A percentile compares a stretch with the other conserved stretches of the same genome.
These are phyloP conservation scores for Dalbergia cochinchinensis DNA, from an alignment of 306 rosid genomes.

Conservation along the genomic window DNA sequence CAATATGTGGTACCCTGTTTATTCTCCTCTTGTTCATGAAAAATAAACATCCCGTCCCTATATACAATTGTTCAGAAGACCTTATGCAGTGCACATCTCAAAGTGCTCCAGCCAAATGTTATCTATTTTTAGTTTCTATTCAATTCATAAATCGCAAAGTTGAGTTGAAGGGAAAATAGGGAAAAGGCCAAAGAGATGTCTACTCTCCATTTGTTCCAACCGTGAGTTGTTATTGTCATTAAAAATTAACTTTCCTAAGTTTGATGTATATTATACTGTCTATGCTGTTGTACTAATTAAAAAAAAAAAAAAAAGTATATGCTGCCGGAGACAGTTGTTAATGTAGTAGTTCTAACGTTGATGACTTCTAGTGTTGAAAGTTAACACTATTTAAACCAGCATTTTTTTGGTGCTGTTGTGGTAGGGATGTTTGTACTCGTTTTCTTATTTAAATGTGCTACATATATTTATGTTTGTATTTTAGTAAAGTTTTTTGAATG, in stretches of 20 bases:
- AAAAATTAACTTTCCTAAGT: constrained; percentile 10
- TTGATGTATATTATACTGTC: constrained; percentile 9
- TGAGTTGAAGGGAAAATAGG: constrained; percentile 31
- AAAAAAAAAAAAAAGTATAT: too few species aligned
- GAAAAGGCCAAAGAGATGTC: background rate
- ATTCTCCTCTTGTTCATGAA: constrained; percentile 91
- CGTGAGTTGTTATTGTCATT: constrained; percentile 16
- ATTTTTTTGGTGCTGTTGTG: too few species aligned
- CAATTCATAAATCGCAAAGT: constrained; percentile 34
- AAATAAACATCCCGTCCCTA: constrained; percentile 49
- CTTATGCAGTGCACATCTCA: constrained; percentile 11
- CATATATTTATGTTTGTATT: too few species aligned
- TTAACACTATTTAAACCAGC: too few species aligned
- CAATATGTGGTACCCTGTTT: constrained; percentile 89
- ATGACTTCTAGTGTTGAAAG: too few species aligned
- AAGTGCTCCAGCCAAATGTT: constrained; percentile 43
- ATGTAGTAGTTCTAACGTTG: too few species aligned
- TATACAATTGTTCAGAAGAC: constrained; percentile 5
- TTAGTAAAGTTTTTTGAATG: too few species aligned
- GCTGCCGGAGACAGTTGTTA: background rate
- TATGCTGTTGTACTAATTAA: background rate
- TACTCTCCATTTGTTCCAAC: constrained; percentile 27
- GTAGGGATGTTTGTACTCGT: too few species aligned
- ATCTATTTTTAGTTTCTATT: constrained; percentile 25
- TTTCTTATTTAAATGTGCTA: too few species aligned